Conservation (phyloP, 805 yeast species). For the Diddensiella transvaalensis region DNA sequence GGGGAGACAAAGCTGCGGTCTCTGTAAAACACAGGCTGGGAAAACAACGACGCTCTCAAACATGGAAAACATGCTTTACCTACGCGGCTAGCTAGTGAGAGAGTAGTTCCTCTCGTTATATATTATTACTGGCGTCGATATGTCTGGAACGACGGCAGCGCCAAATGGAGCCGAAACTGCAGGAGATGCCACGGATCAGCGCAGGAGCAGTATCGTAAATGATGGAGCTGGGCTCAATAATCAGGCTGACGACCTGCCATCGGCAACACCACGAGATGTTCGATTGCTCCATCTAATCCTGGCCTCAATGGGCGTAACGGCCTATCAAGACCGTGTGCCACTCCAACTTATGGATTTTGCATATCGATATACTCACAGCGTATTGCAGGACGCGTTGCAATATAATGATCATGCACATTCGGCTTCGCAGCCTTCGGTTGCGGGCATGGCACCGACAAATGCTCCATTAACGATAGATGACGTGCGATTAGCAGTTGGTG, state of each 20-base stretch:
- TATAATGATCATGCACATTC: slow-evolving; percentile 71
- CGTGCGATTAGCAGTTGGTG: slow-evolving; percentile 85
- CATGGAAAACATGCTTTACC: no score
- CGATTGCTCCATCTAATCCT: slow-evolving; percentile 82
- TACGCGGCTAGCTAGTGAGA: no score
- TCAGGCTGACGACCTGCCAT: slow-evolving; percentile 18
- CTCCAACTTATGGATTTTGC: slow-evolving; percentile 97
- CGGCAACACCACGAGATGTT: slow-evolving; percentile 74
- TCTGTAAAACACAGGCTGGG: no score
- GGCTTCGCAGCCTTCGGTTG: slow-evolving; percentile 34
- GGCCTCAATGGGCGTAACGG: slow-evolving; percentile 88
- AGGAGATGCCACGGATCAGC: background rate
- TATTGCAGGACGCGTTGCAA: slow-evolving; percentile 82
- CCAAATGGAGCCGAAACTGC: background rate
- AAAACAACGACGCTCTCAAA: no score
- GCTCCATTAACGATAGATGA: slow-evolving; percentile 79
- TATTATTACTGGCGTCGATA: no score
- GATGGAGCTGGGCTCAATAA: no score
- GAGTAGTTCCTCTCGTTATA: no score
- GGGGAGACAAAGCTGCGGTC: no score
- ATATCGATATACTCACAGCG: slow-evolving; percentile 75
- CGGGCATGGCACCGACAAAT: slow-evolving; percentile 33
- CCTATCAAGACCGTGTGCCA: slow-evolving; percentile 94
- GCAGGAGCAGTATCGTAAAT: no score
- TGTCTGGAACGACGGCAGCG: no score